Base-by-base conservation (phyloP, 805 yeast genomes). In the Candida awuae region DNA sequence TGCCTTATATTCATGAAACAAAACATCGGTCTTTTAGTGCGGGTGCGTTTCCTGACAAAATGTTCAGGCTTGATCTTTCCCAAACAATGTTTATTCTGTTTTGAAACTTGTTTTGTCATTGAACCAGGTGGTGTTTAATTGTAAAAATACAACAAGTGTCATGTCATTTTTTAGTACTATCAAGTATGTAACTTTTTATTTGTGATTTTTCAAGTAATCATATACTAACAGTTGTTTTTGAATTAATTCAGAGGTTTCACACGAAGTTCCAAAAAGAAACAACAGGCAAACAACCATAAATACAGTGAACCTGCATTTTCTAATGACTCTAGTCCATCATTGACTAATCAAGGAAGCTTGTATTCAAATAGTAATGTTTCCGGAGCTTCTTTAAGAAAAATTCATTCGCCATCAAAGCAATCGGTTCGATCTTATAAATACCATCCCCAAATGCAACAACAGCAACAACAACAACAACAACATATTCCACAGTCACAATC, bases 211-310 rank as follows among this genome's bases (percentile, higher is more conserved):
- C 17, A n/a, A 14, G 15, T 10, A n/a, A 20, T 12, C 13, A 2
- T 18, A 20, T 33, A 41, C 44, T 33, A 29, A 41, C 40, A 14
- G 15, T 33, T 4, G 7, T 4, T n/a, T 8, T 8, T 28, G 30
- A 13, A n/a, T 26, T 29, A 6, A 4, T 34, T 13, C 41, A 71
- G 77, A 55, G 79, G 82, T 8, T 73, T 77, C 46, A 80, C 82
- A n/a, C 68, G 82, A 52, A 55, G 51, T 29, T 54, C 58, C 8
- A 58, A 56, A 33, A 61, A 61, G 50, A 61, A 60, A 42, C 59
- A 60, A 41, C 59, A 55, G 37, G 37, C 39, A n/a, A 37, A 26
- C 16, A 45, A 42, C 31, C 38, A 32, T 23, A 56, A 56, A 33
- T 49, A 17, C 18, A 33, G 33, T 22, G 51, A 49, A 16, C 44